phyloP scores from a whole-genome alignment of 2,329 filamentous ascomycete species.

The Ophiostoma quercus region DNA sequence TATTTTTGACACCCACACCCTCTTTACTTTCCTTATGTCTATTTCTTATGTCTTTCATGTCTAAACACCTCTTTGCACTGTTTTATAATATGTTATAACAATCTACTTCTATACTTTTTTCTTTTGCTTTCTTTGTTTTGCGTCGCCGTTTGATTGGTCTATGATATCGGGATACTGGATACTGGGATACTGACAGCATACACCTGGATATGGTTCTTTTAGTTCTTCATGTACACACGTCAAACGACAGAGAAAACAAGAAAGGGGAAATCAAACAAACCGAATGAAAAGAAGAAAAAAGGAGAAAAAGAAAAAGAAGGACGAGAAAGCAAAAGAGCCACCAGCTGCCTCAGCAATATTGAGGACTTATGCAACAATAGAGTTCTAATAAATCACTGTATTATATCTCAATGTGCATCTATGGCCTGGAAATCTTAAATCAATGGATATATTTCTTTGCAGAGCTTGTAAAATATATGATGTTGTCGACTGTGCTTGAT shows the following conservation, averaged over 20 bases:
- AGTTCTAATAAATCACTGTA: not conserved
- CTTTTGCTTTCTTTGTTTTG: conserved; percentile 2
- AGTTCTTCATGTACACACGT: not conserved
- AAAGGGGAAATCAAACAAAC: not conserved
- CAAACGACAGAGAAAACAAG: not conserved
- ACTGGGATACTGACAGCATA: not conserved
- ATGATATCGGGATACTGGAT: not conserved
- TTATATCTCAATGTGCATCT: not conserved
- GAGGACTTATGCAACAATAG: not conserved
- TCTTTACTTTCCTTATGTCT: conserved; percentile 4
- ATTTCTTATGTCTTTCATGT: conserved; percentile 15
- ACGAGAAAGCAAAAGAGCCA: not conserved
- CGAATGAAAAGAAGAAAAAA: not conserved
- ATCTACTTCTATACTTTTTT: not conserved
- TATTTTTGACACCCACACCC: conserved; percentile 17
- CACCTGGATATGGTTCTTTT: not conserved
- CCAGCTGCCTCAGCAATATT: not conserved
- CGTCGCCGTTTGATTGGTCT: not conserved
- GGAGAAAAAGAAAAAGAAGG: too few relatives aligned
- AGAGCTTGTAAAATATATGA: not conserved
- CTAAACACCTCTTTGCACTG: conserved; percentile 4
- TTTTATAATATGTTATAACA: conserved; percentile 3
- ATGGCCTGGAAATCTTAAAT: not conserved
- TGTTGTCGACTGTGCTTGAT: not conserved
- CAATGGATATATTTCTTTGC: not conserved